A percentile compares a stretch with the other conserved stretches of the same genome.
Evolutionary conservation across 2,329 filamentous ascomycete species (phyloP).

Genomic region (Fusarium robinianum): DNA sequence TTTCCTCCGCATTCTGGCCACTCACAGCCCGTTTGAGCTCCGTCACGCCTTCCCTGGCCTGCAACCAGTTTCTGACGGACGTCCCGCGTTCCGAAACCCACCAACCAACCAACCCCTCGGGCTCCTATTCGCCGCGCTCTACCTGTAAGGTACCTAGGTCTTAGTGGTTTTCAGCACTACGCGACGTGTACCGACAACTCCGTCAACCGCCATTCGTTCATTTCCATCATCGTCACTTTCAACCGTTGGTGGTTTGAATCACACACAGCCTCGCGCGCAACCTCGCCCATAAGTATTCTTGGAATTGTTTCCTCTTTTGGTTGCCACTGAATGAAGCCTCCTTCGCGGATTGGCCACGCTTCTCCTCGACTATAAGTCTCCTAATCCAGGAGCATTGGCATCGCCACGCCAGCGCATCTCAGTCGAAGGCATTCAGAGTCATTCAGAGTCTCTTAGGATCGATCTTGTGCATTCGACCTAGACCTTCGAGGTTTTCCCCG

Average conservation of each 20-base stretch:
- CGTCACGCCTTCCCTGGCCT: slow-evolving; percentile 24
- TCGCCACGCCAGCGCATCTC: no score
- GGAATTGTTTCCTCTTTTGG: slow-evolving; percentile 17
- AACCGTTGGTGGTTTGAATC: slow-evolving; percentile 23
- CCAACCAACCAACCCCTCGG: no score
- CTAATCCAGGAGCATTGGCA: slow-evolving; percentile 5
- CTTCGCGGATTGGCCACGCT: slow-evolving; percentile 1
- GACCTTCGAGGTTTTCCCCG: slow-evolving; percentile 5
- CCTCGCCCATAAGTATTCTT: no score
- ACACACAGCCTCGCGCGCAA: slow-evolving; percentile 27
- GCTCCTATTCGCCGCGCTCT: slow-evolving; percentile 30
- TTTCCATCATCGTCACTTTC: slow-evolving; percentile 7
- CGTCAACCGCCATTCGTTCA: slow-evolving; percentile 27
- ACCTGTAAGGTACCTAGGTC: slow-evolving; percentile 27
- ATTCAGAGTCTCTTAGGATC: no score
- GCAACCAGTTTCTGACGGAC: slow-evolving; percentile 30
- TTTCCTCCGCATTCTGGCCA: slow-evolving; percentile 31
- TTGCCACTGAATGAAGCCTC: slow-evolving; percentile 9
- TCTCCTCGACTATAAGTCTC: slow-evolving; percentile 2
- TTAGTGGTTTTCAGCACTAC: slow-evolving; percentile 22
- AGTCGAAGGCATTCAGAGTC: no score
- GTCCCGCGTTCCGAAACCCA: slow-evolving; percentile 25
- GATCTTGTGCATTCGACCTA: slow-evolving; percentile 7
- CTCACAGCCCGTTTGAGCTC: slow-evolving; percentile 32
- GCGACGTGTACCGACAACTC: slow-evolving; percentile 28